Conservation (phyloP, 2,329 filamentous ascomycete genomes). For the Colletotrichum tropicale region DNA sequence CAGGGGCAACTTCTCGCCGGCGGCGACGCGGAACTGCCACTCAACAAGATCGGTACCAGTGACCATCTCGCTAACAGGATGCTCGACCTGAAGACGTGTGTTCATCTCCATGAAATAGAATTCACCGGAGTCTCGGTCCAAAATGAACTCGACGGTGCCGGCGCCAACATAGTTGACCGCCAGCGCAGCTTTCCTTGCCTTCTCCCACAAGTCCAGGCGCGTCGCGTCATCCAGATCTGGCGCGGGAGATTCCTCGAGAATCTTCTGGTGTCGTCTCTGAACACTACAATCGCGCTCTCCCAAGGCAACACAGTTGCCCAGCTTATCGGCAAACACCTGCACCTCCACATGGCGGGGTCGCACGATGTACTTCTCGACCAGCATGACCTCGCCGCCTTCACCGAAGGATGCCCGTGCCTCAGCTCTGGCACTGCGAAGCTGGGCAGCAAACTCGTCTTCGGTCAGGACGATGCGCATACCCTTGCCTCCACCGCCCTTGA, state of each 20-base stretch:
- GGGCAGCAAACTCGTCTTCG: slow-evolving; percentile 71
- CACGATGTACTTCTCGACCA: slow-evolving; percentile 84
- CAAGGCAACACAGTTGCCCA: slow-evolving; percentile 80
- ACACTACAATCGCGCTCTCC: slow-evolving; percentile 90
- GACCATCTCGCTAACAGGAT: slow-evolving; percentile 82
- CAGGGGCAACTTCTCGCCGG: slow-evolving; percentile 61
- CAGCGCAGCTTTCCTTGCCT: slow-evolving; percentile 68
- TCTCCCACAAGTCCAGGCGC: slow-evolving; percentile 67
- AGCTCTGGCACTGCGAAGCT: slow-evolving; percentile 74
- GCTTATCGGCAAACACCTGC: slow-evolving; percentile 85
- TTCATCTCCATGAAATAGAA: slow-evolving; percentile 89
- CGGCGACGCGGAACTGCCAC: slow-evolving; percentile 87
- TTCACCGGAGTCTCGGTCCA: slow-evolving; percentile 79
- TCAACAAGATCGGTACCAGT: slow-evolving; percentile 80
- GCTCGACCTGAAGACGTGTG: slow-evolving; percentile 93
- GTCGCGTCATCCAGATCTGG: slow-evolving; percentile 66
- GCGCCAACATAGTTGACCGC: slow-evolving; percentile 89
- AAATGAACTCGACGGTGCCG: slow-evolving; percentile 89
- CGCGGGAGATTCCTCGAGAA: slow-evolving; percentile 87
- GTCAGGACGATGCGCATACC: slow-evolving; percentile 78
- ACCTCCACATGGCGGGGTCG: slow-evolving; percentile 87
- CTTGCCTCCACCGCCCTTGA: slow-evolving; percentile 82
- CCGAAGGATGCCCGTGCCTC: slow-evolving; percentile 82
- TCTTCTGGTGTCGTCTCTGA: slow-evolving; percentile 87
- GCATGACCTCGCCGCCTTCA: slow-evolving; percentile 77